A percentile compares a stretch with the other conserved stretches of the same genome.
phyloP scores from a whole-genome alignment of 148 eudicot genomes.

The Chenopodium formosanum region DNA sequence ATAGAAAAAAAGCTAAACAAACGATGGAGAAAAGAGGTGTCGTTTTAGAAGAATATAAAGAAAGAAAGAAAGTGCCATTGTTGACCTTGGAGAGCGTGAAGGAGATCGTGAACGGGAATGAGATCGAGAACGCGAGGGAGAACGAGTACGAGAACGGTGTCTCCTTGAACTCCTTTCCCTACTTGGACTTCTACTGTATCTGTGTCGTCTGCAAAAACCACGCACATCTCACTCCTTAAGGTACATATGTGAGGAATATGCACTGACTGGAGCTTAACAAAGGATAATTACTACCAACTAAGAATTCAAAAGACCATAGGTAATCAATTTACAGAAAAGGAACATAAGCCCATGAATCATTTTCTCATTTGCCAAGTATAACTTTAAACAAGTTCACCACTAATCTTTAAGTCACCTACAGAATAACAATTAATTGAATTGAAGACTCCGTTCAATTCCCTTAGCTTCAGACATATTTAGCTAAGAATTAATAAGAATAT shows the following conservation, averaged over 20 bases:
- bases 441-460: background rate
- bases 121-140: constrained; percentile 39
- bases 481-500: no score
- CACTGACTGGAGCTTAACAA: background rate
- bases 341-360: background rate
- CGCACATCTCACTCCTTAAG: background rate
- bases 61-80: background rate
- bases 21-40: background rate
- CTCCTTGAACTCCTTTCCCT: constrained; percentile 75
- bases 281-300: no score
- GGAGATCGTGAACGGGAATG: constrained; percentile 52
- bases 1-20: background rate
- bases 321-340: background rate
- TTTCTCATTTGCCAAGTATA: background rate
- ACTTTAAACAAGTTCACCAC: background rate
- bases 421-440: background rate
- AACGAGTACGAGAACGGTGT: constrained; percentile 41
- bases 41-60: background rate
- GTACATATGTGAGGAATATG: background rate
- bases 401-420: background rate
- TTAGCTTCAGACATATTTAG: background rate
- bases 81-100: constrained; percentile 73
- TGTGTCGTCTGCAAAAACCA: constrained; percentile 56
- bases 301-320: background rate
- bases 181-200: constrained; percentile 80